These are phyloP conservation scores for Macrophomina pseudophaseolina DNA, from an alignment of 2,329 filamentous ascomycete genomes.

Conservation along the genomic window DNA sequence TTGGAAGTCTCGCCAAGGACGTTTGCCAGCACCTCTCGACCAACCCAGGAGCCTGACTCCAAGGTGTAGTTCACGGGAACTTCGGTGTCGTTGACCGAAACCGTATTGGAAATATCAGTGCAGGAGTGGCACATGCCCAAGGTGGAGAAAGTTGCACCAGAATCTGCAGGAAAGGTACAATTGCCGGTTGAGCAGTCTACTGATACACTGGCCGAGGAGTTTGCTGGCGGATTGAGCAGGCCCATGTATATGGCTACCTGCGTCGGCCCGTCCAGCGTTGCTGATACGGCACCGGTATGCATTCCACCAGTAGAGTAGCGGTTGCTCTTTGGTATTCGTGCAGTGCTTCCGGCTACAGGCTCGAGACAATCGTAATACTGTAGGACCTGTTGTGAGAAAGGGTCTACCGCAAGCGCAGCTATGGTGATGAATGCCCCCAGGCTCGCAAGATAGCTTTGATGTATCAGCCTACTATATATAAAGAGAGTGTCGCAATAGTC, in stretches of 20 bases:
- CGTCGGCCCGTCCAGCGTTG: neutral
- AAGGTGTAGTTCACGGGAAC: neutral
- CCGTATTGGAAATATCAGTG: neutral
- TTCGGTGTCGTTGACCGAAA: neutral
- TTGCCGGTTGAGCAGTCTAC: conserved; percentile 14
- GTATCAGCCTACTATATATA: neutral
- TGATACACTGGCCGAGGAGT: neutral
- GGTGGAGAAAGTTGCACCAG: conserved; percentile 10
- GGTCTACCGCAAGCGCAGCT: conserved; percentile 7
- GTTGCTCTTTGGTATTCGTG: conserved; percentile 6
- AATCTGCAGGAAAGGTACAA: conserved; percentile 7
- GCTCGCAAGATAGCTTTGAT: conserved; percentile 1
- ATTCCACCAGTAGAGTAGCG: neutral
- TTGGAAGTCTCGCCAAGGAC: neutral
- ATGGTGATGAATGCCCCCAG: conserved; percentile 6
- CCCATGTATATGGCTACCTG: conserved; percentile 7
- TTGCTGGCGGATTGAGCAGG: neutral
- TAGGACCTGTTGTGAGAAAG: conserved; percentile 9
- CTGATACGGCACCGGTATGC: neutral
- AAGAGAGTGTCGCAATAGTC: neutral
- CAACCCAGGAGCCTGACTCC: neutral
- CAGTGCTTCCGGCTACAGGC: neutral
- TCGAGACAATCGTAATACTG: conserved; percentile 3
- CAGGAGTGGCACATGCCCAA: conserved; percentile 12
- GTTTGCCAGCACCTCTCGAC: neutral